These are phyloP conservation scores for Tuber indicum DNA, from an alignment of 495 filamentous ascomycete genomes.

Conservation along the genomic window DNA sequence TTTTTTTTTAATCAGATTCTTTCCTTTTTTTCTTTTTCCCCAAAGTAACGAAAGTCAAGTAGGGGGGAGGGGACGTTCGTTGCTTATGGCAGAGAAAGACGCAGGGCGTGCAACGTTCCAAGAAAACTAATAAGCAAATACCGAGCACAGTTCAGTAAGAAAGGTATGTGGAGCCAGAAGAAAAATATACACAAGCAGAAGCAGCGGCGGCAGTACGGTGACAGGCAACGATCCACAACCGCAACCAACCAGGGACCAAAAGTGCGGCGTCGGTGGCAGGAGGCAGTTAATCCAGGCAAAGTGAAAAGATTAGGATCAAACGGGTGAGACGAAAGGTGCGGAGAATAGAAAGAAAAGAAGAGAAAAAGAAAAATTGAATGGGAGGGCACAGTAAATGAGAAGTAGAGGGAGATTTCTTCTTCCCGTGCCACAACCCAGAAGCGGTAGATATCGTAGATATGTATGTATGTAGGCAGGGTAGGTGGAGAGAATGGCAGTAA, in stretches of 20 bases:
- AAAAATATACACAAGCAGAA: constrained; percentile 3
- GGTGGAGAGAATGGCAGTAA: background rate
- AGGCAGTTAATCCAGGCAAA: background rate
- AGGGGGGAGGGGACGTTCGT: background rate
- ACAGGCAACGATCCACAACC: background rate
- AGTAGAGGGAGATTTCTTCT: background rate
- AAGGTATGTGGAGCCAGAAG: background rate
- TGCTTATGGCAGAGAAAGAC: background rate
- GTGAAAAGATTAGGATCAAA: background rate
- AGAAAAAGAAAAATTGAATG: background rate
- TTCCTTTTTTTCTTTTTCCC: background rate
- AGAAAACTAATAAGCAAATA: constrained; percentile 3
- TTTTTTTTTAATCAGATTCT: background rate
- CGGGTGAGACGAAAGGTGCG: constrained; percentile 3
- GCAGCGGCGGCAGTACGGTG: background rate
- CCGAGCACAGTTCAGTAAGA: background rate
- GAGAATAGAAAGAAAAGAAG: background rate
- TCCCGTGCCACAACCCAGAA: background rate
- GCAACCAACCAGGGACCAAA: background rate
- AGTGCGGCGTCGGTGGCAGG: background rate
- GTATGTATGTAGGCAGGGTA: background rate
- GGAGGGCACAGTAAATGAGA: background rate
- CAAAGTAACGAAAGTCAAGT: background rate
- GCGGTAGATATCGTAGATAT: background rate
- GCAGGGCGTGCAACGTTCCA: background rate